phyloP scores from a whole-genome alignment of 2,329 filamentous ascomycete species.

The Aspergillus bombycis region DNA sequence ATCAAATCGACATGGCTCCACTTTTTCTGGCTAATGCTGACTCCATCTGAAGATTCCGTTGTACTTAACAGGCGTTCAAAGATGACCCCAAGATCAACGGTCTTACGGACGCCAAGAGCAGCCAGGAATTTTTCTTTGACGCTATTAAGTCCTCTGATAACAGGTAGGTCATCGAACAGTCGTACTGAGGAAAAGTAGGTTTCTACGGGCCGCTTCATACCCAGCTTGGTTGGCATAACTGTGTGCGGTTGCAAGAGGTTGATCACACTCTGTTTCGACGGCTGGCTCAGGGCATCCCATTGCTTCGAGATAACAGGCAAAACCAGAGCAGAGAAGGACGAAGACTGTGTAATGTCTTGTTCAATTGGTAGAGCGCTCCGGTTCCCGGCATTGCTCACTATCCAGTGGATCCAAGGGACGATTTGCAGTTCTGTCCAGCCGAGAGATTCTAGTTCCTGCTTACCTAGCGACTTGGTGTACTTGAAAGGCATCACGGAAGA shows the following conservation, averaged over 20 bases:
- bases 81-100: constrained; percentile 89
- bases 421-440: constrained; percentile 87
- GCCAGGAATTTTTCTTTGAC: constrained; percentile 89
- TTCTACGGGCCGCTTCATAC: constrained; percentile 83
- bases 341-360: constrained; percentile 70
- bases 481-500: constrained; percentile 79
- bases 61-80: constrained; percentile 80
- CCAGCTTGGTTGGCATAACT: constrained; percentile 85
- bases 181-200: constrained; percentile 94
- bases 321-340: constrained; percentile 75
- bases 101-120: constrained; percentile 88
- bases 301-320: constrained; percentile 82
- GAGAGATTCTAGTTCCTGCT: constrained; percentile 72
- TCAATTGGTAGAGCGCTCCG: constrained; percentile 60
- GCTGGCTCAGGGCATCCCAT: constrained; percentile 77
- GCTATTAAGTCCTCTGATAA: constrained; percentile 72
- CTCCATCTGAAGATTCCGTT: constrained; percentile 49
- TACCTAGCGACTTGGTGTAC: constrained; percentile 72
- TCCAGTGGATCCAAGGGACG: constrained; percentile 80
- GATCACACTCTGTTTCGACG: constrained; percentile 67
- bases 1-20: constrained; percentile 96
- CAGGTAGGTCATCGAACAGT: constrained; percentile 89
- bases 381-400: constrained; percentile 68
- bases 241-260: constrained; percentile 68
- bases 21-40: constrained; percentile 54